Conservation (phyloP, 345 rosid genomes). For the Citrus sinensis region DVS_A1.0 CM039164.1:13262501-13263000, state of each 20-base stretch:
- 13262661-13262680: conserved; percentile 52
- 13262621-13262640: conserved; percentile 59
- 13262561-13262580: not conserved
- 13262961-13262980: conserved; percentile 40
- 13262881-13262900: conserved; percentile 78
- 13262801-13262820: not conserved
- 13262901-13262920: conserved; percentile 81
- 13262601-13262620: not conserved
- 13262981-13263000: not conserved
- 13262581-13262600: not conserved
- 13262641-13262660: conserved; percentile 40
- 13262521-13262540: conserved; percentile 29
- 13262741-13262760: conserved; percentile 41
- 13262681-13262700: conserved; percentile 43
- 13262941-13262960: conserved; percentile 72
- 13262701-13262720: conserved; percentile 47
- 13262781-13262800: not conserved
- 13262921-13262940: conserved; percentile 90
- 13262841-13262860: conserved; percentile 41
- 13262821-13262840: conserved; percentile 17
- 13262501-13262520: conserved; percentile 53
- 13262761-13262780: conserved; percentile 7
- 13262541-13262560: conserved; percentile 31
- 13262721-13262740: conserved; percentile 54
- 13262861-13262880: conserved; percentile 44